Base-by-base conservation (phyloP, 805 yeast species). In the Saccharomycopsis olivae region DNA sequence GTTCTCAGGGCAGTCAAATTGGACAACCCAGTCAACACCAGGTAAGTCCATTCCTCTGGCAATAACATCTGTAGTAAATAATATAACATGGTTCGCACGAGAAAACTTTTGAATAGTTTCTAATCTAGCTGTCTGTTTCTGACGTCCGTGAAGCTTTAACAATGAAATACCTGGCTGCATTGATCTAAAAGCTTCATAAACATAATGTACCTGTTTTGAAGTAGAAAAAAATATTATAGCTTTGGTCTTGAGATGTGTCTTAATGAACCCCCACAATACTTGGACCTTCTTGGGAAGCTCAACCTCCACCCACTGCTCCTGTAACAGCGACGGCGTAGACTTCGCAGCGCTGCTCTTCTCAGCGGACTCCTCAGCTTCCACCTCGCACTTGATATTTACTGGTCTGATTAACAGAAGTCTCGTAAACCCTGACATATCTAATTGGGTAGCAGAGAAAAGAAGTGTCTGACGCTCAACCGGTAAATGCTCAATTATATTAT, bases 11-110 rank as follows among this genome's bases (percentile, higher is more conserved):
- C 94, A 83, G 55, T 86, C 96, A 1, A 85, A 69, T 57, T 86
- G 96, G 6, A 86, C 66, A n/a, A 86, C 95, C 96, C 96, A 86
- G 54, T 87, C 94, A 36, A 86, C 83, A 4, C 88, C 83, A 0
- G 96, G 95, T 59, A 87, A 85, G 57, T 86, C 96, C 30, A 86
- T 71, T 14, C 96, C 96, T 56, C 96, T 66, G 1, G 96, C 95
- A 10, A 85, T 95, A 33, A 86, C 79, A 60, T 86, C 96, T 0
- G 96, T 86, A 0, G 95, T 92, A 53, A 86, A 76, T 35, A 86
- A 61, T 61, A 95, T 85, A 13, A 84, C 83, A 39, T 81, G 73
- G 49, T 80, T 82, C 2, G 94, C 78, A 42, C 78, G 73, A 8
- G 86, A 71, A 57, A 85, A 86, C 57, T 82, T 82, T 40, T 68